Evolutionary conservation across 148 eudicot species (phyloP).

Genomic region (Cornus suecica): DNA sequence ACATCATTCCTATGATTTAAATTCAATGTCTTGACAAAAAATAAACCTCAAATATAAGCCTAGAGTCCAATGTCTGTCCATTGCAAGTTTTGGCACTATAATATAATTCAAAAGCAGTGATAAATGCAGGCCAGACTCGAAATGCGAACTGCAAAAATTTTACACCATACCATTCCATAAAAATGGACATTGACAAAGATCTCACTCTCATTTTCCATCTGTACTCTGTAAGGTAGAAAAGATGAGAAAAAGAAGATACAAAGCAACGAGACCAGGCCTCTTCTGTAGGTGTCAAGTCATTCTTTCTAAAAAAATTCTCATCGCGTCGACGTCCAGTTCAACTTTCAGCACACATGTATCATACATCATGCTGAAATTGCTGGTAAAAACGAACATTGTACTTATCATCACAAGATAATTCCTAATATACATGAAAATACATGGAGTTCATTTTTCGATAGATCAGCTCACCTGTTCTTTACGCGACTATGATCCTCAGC

Average conservation of each 20-base stretch:
- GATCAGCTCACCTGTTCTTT: too few relatives aligned
- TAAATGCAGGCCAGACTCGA: too few relatives aligned
- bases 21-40: too few relatives aligned
- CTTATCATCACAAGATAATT: not conserved
- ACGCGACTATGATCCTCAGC: too few relatives aligned
- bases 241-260: slow-evolving; percentile 6
- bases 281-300: slow-evolving; percentile 14
- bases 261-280: not conserved
- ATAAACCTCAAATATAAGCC: too few relatives aligned
- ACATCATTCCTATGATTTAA: too few relatives aligned
- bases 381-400: not conserved
- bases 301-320: slow-evolving; percentile 83
- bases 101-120: not conserved
- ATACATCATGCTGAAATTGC: slow-evolving; percentile 25
- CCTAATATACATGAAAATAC: too few relatives aligned
- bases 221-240: not conserved
- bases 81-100: too few relatives aligned
- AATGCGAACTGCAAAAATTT: too few relatives aligned
- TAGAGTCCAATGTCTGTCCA: too few relatives aligned
- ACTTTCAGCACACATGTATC: slow-evolving; percentile 71
- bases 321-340: slow-evolving; percentile 90
- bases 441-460: too few relatives aligned
- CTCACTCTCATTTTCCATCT: slow-evolving; percentile 9
- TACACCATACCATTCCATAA: not conserved
- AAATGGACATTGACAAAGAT: not conserved